Evolutionary conservation across 2,329 filamentous ascomycete species (phyloP).

Genomic region (Penicillium verrucosum): DNA sequence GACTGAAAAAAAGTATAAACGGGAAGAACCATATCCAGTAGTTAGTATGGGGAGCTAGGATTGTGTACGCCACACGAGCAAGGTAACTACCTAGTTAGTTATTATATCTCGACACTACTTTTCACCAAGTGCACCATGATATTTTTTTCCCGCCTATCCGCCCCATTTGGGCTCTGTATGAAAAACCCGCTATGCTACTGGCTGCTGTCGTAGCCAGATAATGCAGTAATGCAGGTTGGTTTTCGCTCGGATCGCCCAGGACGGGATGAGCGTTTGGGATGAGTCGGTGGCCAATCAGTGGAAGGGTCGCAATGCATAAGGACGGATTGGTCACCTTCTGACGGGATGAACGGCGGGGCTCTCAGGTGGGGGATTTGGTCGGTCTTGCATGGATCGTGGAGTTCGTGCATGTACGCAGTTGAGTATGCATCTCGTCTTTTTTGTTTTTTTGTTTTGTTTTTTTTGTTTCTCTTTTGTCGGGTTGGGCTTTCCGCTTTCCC

Average conservation of each 20-base stretch:
- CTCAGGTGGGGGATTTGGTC: neutral
- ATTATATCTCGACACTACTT: no score
- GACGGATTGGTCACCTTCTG: slow-evolving; percentile 18
- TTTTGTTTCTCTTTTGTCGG: neutral
- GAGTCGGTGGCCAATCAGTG: slow-evolving; percentile 9
- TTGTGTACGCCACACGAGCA: neutral
- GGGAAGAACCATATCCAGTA: neutral
- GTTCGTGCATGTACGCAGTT: neutral
- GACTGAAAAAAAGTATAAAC: neutral
- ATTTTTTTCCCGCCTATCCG: neutral
- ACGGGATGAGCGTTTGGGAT: slow-evolving; percentile 7
- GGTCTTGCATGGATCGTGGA: slow-evolving; percentile 6
- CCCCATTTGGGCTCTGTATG: neutral
- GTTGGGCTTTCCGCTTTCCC: neutral
- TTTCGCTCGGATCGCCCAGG: neutral
- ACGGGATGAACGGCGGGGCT: slow-evolving; percentile 26
- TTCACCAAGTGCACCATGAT: neutral
- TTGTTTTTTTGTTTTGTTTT: no score
- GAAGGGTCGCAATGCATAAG: neutral
- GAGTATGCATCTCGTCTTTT: neutral
- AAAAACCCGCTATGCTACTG: neutral
- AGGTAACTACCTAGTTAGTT: no score
- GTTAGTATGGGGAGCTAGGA: neutral
- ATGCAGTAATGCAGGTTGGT: neutral
- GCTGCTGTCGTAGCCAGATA: neutral